Conservation (phyloP, 139 green algal species). For the Chlorella sp. region DNA sequence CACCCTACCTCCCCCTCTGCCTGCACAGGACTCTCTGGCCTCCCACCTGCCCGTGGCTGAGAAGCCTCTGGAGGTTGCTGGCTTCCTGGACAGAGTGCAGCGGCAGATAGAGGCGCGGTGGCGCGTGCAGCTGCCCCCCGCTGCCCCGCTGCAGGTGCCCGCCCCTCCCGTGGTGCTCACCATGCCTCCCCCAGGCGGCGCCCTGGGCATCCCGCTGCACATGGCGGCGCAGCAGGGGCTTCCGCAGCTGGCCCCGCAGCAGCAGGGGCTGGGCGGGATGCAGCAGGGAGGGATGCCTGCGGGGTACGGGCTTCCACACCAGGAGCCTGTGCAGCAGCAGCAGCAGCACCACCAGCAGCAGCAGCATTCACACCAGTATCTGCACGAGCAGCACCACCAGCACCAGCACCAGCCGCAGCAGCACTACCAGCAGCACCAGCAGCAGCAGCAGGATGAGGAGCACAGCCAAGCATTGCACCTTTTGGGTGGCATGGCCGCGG, state of each 20-base stretch:
- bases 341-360: no score
- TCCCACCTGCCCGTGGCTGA: constrained; percentile 43
- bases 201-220: no score
- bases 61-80: constrained; percentile 5
- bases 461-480: not conserved
- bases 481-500: not conserved
- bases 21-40: constrained; percentile 33
- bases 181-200: no score
- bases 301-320: no score
- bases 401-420: not conserved
- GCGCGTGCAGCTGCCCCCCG: constrained; percentile 16
- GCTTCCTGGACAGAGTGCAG: constrained; percentile 33
- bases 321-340: no score
- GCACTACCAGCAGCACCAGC: not conserved
- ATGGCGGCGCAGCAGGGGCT: no score
- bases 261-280: no score
- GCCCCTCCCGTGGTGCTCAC: not conserved
- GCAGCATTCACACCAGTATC: no score
- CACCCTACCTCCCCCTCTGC: not conserved
- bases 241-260: no score
- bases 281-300: no score
- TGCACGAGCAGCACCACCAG: not conserved
- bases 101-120: constrained; percentile 30
- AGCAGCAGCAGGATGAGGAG: not conserved
- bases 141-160: not conserved